A percentile compares a stretch with the other conserved stretches of the same genome.
Evolutionary conservation across 208 protist species (phyloP).

Genomic region (Leptomonas pyrrhocoris): DNA sequence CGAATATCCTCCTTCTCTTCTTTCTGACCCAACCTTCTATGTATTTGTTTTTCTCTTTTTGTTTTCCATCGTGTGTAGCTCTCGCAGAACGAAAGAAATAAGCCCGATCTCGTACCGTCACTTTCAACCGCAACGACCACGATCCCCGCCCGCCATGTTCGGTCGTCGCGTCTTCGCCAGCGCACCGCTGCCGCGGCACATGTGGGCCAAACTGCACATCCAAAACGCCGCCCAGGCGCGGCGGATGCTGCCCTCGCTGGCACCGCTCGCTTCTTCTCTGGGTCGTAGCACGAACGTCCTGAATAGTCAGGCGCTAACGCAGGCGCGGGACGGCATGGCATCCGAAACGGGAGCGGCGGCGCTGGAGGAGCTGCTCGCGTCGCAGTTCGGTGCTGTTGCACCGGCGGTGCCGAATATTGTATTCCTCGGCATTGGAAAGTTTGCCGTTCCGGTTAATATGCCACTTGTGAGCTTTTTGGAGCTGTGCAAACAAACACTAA

Average conservation of each 20-base stretch:
- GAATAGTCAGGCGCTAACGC: slow-evolving; percentile 24
- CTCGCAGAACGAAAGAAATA: too few relatives aligned
- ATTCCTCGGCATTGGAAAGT: slow-evolving; percentile 12
- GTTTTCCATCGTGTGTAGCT: too few relatives aligned
- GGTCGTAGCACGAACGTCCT: slow-evolving; percentile 32
- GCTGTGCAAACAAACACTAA: slow-evolving; percentile 1
- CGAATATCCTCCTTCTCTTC: too few relatives aligned
- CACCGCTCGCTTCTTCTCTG: slow-evolving; percentile 34
- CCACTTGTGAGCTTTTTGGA: slow-evolving; percentile 29
- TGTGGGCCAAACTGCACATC: slow-evolving; percentile 76
- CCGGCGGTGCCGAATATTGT: slow-evolving; percentile 11
- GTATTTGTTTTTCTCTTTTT: too few relatives aligned
- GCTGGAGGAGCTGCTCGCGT: slow-evolving; percentile 24
- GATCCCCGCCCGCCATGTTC: slow-evolving; percentile 50
- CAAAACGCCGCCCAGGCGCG: slow-evolving; percentile 59
- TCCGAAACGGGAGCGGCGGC: slow-evolving; percentile 13
- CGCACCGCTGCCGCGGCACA: slow-evolving; percentile 63
- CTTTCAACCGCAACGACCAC: not conserved
- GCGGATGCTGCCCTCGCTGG: slow-evolving; percentile 67
- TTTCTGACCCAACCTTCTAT: too few relatives aligned
- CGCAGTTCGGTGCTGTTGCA: not conserved
- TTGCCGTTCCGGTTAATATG: slow-evolving; percentile 23
- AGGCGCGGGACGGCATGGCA: slow-evolving; percentile 36
- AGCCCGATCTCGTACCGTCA: too few relatives aligned
- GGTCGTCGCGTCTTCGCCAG: slow-evolving; percentile 83